phyloP scores from a whole-genome alignment of 768 basidiomycete species.

The Podaxis carcinomalis region DNA sequence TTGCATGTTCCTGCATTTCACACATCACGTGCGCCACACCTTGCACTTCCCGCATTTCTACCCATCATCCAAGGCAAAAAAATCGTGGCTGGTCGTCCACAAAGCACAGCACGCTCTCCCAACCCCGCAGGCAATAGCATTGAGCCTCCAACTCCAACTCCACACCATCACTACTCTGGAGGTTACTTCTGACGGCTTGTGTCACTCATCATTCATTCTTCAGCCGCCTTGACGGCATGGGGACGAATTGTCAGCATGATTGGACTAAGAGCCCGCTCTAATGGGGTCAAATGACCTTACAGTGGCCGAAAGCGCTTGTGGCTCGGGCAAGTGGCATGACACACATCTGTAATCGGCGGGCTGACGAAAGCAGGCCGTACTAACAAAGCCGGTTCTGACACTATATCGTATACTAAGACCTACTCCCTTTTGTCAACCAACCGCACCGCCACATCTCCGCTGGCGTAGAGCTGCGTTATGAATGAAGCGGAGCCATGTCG shows the following conservation, averaged over 20 bases:
- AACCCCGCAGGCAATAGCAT: background rate
- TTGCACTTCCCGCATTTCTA: background rate
- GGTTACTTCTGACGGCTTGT: background rate
- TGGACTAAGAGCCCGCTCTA: background rate
- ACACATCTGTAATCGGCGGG: background rate
- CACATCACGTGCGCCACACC: background rate
- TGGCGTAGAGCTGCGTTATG: background rate
- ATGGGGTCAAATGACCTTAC: background rate
- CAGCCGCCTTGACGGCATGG: no score
- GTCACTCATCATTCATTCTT: no score
- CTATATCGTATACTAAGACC: background rate
- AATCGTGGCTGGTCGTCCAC: background rate
- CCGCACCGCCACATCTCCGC: background rate
- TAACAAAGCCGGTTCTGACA: background rate
- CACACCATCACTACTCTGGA: background rate
- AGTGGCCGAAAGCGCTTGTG: background rate
- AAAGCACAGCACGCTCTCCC: background rate
- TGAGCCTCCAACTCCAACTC: background rate
- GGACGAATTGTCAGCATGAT: no score
- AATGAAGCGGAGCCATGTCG: background rate
- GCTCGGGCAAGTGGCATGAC: background rate
- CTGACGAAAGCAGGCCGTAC: background rate
- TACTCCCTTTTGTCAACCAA: background rate
- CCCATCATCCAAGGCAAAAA: background rate
- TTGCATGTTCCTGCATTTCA: background rate